Base-by-base conservation (phyloP, 2,329 filamentous ascomycete species). In the Diaporthe caulivora region DNA sequence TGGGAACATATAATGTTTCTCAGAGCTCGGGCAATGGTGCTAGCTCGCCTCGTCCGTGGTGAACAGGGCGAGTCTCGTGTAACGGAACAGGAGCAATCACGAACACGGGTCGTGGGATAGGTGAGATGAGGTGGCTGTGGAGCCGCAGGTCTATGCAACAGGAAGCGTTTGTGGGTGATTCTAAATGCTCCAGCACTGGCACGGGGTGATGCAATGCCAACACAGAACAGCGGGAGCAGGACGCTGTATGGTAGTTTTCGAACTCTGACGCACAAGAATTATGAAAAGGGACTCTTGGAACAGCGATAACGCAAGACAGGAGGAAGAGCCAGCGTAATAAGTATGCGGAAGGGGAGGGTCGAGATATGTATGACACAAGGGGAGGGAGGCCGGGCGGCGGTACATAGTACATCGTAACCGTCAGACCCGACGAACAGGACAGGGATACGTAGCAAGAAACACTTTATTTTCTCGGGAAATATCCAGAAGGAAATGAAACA, bases 151-250 rank as follows among this genome's bases (percentile, higher is more conserved):
- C 55, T 74, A 74, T 72, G 54, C 57, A 72, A 60, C 65, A 42
- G 72, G 67, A 53, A 70, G 54, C 29, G 67, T 53, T 72, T 60
- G 65, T 73, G 68, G 47, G 49, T 47, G 55, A 72, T 70, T 70
- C 62, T 70, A 57, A 69, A 74, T 37, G 70, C 44, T 65, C 71
- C 70, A 62, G 72, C 72, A 71, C 72, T 72, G 65, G 74, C 72
- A 74, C 74, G 60, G 70, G 72, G 58, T 65, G 57, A 74, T 72
- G 74, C 72, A 75, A 74, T 74, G 72, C 74, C 72, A 74, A 74
- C 74, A 72, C 74, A 74, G 65, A 72, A 65, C 51, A 53, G 74
- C 62, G 74, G 60, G 73, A 72, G 65, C 72, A 72, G 60, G 51
- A 74, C 34, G 64, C 72, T 70, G 74, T 57, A 70, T 64, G 44